phyloP scores from a whole-genome alignment of 2,329 filamentous ascomycete genomes.

The Fusarium sp. region DNA sequence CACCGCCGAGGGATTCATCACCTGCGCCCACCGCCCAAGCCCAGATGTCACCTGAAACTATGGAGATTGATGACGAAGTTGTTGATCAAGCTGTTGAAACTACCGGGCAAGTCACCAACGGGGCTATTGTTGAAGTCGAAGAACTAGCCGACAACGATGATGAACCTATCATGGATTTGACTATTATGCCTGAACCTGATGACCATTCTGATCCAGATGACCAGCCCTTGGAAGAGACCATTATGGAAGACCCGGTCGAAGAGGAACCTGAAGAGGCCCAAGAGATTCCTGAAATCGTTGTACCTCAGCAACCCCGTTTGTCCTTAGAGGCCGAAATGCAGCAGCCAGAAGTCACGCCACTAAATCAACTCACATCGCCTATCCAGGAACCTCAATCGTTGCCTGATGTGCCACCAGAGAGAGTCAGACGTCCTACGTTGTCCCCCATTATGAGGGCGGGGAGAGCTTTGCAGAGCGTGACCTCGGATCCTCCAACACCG shows the following conservation, averaged over 20 bases:
- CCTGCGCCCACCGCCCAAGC: background rate
- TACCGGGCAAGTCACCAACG: background rate
- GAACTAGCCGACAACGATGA: background rate
- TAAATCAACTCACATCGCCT: slow-evolving; percentile 52
- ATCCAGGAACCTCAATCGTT: slow-evolving; percentile 48
- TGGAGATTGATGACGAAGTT: slow-evolving; percentile 28
- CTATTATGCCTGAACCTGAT: slow-evolving; percentile 7
- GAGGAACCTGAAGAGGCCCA: slow-evolving; percentile 20
- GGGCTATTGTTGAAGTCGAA: slow-evolving; percentile 12
- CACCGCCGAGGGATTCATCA: slow-evolving; percentile 1
- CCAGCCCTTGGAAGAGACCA: slow-evolving; percentile 17
- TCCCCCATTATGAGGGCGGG: slow-evolving; percentile 69
- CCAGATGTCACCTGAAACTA: slow-evolving; percentile 7
- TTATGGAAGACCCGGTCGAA: slow-evolving; percentile 14
- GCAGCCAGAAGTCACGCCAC: slow-evolving; percentile 47
- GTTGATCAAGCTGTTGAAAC: background rate
- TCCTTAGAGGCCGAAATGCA: slow-evolving; percentile 20
- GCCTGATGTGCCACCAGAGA: slow-evolving; percentile 44
- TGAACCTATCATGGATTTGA: slow-evolving; percentile 13
- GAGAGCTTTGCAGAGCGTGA: slow-evolving; percentile 65
- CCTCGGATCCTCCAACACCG: slow-evolving; percentile 67
- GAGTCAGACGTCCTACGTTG: slow-evolving; percentile 55
- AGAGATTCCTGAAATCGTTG: slow-evolving; percentile 10
- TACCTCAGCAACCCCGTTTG: slow-evolving; percentile 17
- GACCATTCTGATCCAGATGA: slow-evolving; percentile 1